Percentiles rank a stretch among this genome's conserved stretches.
phyloP scores from a whole-genome alignment of 148 eudicot genomes.

The Drosera capensis region DNA sequence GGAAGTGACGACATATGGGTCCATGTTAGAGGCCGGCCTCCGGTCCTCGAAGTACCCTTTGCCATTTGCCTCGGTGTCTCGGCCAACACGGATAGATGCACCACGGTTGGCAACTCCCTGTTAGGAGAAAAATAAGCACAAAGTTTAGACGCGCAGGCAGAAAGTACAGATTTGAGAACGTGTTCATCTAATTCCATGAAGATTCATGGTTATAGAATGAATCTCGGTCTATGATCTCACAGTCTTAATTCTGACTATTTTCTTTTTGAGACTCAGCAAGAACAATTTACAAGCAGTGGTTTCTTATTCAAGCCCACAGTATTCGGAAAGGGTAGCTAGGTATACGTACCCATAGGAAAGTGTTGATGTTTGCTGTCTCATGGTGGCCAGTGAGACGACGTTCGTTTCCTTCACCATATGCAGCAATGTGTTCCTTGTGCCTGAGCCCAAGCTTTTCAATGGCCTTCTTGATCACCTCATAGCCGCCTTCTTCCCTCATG shows the following conservation, averaged over 20 bases:
- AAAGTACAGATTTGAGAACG: too few species aligned
- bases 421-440: conserved; percentile 40
- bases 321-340: too few species aligned
- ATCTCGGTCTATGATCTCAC: too few species aligned
- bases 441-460: conserved; percentile 35
- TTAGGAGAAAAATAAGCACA: neutral
- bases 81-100: conserved; percentile 46
- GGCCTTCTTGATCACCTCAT: conserved; percentile 29
- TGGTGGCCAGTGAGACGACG: conserved; percentile 48
- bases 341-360: conserved; percentile 39
- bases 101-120: conserved; percentile 63
- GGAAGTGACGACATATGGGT: conserved; percentile 29
- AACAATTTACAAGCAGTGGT: too few species aligned
- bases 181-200: too few species aligned
- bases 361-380: conserved; percentile 41
- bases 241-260: too few species aligned
- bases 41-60: conserved; percentile 41
- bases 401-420: conserved; percentile 56
- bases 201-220: too few species aligned
- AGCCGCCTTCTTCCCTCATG: conserved; percentile 34
- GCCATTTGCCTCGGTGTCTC: conserved; percentile 44
- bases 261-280: too few species aligned
- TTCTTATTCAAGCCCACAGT: too few species aligned
- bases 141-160: too few species aligned
- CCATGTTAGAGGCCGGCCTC: conserved; percentile 33